Base-by-base conservation (phyloP, 805 yeast species). In the Kodamaea jinghongensis region DNA sequence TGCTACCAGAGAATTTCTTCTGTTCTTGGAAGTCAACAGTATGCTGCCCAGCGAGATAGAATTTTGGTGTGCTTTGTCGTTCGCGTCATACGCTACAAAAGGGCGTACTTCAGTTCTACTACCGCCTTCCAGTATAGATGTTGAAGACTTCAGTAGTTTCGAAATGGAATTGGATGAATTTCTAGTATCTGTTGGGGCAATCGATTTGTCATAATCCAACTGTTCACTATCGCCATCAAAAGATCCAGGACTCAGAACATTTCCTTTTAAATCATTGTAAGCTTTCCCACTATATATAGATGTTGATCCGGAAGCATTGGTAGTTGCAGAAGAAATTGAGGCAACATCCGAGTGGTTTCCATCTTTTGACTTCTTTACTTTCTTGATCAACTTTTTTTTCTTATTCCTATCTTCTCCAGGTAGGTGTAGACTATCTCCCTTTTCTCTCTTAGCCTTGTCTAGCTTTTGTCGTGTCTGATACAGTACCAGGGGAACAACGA, bases 391-490 rank as follows among this genome's bases (percentile, higher is more conserved):
- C 33, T 31, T 37, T 31, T 38, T 49, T 35, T 45, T 46, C 44
- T 52, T 20, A 8, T 8, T 44, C 34, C 32, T 29, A 28, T 47
- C 48, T 28, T 52, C 49, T 31, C 45, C 46, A 11, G 23, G 15
- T 7, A 34, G n/a, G n/a, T n/a, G n/a, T n/a, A n/a, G n/a, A n/a
- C n/a, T n/a, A n/a, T n/a, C n/a, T n/a, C n/a, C n/a, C 23, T 34
- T 36, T 40, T 51, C 48, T 26, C 37, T 15, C 33, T 53, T 50
- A 28, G 47, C 51, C 29, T 59, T 47, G 30, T 58, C 55, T 29
- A 66, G 37, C 44, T 67, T 66, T 45, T 68, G 70, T 41, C 64
- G 61, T 17, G 67, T 65, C 48, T 68, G 73, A 43, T 63, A 68
- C 56, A 62, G 65, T 41, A 65, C 61, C 14, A 67, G 44, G 1